Evolutionary conservation across 805 yeast species (phyloP).

Genomic region (Teunomyces tritomae): DNA sequence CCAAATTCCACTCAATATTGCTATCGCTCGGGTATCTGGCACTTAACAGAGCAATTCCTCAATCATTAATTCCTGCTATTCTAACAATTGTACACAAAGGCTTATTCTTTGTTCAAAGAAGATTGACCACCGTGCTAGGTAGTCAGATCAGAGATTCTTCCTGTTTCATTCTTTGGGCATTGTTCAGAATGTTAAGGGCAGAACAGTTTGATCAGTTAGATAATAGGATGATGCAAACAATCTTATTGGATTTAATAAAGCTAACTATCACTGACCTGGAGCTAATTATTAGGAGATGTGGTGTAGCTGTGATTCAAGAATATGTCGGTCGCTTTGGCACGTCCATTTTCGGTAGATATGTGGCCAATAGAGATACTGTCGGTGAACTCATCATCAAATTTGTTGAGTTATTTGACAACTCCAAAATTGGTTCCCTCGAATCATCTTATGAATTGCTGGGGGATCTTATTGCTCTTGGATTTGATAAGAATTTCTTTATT

Average conservation of each 20-base stretch:
- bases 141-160: constrained; percentile 78
- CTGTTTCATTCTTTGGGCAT: constrained; percentile 82
- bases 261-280: constrained; percentile 71
- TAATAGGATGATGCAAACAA: constrained; percentile 14
- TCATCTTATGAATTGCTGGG: constrained; percentile 16
- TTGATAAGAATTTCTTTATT: constrained; percentile 24
- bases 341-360: constrained; percentile 23
- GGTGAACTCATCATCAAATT: constrained; percentile 45
- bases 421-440: constrained; percentile 19
- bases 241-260: constrained; percentile 41
- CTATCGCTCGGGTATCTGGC: constrained; percentile 49
- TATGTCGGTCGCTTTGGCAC: constrained; percentile 72
- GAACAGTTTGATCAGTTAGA: constrained; percentile 4
- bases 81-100: constrained; percentile 42
- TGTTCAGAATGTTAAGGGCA: constrained; percentile 42
- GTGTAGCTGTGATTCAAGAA: constrained; percentile 86
- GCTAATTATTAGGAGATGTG: constrained; percentile 71
- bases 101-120: constrained; percentile 56
- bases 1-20: constrained; percentile 57
- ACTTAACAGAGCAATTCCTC: constrained; percentile 26
- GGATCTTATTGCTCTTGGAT: constrained; percentile 22
- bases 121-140: constrained; percentile 54
- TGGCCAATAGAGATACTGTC: constrained; percentile 7
- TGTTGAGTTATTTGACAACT: constrained; percentile 58
- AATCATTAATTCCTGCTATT: constrained; percentile 17